Evolutionary conservation across 345 rosid genomes (phyloP).

Genomic region (Clausena lansium): DNA sequence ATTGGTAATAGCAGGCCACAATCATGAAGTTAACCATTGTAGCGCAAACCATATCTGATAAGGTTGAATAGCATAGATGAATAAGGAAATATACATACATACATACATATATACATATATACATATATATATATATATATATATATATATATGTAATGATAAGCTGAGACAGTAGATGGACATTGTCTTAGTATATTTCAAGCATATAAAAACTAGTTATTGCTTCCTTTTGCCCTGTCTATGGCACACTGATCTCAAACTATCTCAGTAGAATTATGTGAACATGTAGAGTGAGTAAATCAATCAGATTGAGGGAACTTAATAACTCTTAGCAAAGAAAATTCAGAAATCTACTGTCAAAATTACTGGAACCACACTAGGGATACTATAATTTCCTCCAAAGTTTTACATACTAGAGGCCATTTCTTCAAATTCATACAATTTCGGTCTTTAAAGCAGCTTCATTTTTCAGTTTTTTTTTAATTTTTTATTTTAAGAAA

Average conservation of each 20-base stretch:
- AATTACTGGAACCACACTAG: not conserved
- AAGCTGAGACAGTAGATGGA: not conserved
- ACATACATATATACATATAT: too few species aligned
- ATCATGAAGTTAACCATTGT: not conserved
- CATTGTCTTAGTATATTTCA: not conserved
- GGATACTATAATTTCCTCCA: not conserved
- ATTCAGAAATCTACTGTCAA: not conserved
- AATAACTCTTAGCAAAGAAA: not conserved
- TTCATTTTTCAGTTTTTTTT: too few species aligned
- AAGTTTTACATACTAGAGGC: not conserved
- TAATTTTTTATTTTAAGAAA: too few species aligned
- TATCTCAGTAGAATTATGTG: not conserved
- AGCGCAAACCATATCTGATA: not conserved
- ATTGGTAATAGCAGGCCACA: not conserved
- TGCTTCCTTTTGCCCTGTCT: not conserved
- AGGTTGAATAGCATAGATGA: not conserved
- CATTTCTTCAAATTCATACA: too few species aligned
- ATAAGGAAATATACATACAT: not conserved
- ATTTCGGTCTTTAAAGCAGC: too few species aligned
- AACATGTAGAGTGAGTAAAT: not conserved
- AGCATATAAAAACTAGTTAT: not conserved
- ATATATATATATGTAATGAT: too few species aligned
- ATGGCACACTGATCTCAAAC: not conserved
- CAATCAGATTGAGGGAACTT: not conserved
- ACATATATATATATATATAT: too few species aligned